Base-by-base conservation (phyloP, 2,329 filamentous ascomycete species). In the Sarocladiaceae sp. region DNA sequence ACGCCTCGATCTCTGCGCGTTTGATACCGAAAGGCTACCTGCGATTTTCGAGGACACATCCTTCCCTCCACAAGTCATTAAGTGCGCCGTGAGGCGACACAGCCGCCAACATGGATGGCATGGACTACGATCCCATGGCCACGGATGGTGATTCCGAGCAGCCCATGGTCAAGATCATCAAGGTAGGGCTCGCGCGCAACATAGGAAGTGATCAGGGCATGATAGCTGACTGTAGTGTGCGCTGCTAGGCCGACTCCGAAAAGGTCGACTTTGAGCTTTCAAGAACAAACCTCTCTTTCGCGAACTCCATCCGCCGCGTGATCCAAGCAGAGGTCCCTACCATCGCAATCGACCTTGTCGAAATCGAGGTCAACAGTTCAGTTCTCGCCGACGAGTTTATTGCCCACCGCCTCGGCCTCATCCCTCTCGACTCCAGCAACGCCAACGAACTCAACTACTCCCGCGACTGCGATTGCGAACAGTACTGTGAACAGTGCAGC, bases 361-460 rank as follows among this genome's bases (percentile, higher is more conserved):
- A 97, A 64, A 83, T 98, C 52, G 83, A 94, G 59, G 78, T 77
- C 58, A 98, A 98, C 72, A 95, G 85, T 47, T 94, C 90, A n/a
- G 90, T 96, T 4, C 80, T 97, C 12, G 87, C 91, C 49, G 91
- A 98, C 66, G 91, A 98, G 66, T 95, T 97, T 65, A 83, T 98
- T 53, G 85, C 88, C 40, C 91, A 97, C 66, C 85, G 91, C 35
- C 77, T 98, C 12, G 91, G 93, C 24, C 80, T 97, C 37, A 82
- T 97, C 46, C 93, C 93, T 1, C 79, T 98, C 39, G 83, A 85
- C 61, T 87, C 88, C 47, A 86, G 87, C 58, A 85, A 87, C 59
- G 83, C 91, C 55, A 86, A 90, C 53, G 76, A 84, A 56, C 77
- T 97, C 50, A 75, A 85, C 51, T 95, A 95, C 69, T 85, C 86